Conservation (phyloP, 2,329 filamentous ascomycete species). For the Chaetomiaceae sp. region DNA sequence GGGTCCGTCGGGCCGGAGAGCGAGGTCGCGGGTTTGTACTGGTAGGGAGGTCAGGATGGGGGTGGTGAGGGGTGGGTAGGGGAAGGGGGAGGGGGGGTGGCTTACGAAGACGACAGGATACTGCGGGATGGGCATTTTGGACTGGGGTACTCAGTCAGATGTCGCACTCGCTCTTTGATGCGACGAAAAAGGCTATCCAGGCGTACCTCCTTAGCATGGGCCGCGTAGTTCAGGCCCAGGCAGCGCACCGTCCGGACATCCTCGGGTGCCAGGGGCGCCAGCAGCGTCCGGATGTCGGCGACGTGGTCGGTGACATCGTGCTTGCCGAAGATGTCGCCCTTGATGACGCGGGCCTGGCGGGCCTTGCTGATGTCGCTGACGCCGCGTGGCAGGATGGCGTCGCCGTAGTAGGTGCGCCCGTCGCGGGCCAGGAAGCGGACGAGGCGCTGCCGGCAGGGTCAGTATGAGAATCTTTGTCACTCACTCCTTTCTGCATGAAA, state of each 20-base stretch:
- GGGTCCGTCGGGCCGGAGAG: conserved; percentile 58
- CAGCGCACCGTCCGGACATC: conserved; percentile 63
- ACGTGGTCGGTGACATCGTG: conserved; percentile 58
- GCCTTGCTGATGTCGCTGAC: conserved; percentile 55
- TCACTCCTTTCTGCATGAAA: not conserved
- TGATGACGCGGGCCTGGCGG: conserved; percentile 55
- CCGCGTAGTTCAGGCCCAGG: conserved; percentile 64
- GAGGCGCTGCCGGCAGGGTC: conserved; percentile 48
- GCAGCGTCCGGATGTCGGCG: conserved; percentile 49
- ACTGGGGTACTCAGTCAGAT: conserved; percentile 30
- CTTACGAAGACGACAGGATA: conserved; percentile 65
- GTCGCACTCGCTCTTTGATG: no score
- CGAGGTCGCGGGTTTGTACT: conserved; percentile 63
- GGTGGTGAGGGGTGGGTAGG: not conserved
- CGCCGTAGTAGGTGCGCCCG: conserved; percentile 64
- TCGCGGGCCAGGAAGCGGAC: conserved; percentile 68
- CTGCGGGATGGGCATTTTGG: conserved; percentile 61
- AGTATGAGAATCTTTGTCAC: not conserved
- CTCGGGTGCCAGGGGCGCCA: conserved; percentile 56
- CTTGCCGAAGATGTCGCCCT: conserved; percentile 59
- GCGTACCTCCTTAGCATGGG: conserved; percentile 62
- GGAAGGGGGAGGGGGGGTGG: no score
- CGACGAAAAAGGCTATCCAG: no score
- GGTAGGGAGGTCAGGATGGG: not conserved
- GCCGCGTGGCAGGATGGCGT: conserved; percentile 61